A percentile compares a stretch with the other conserved stretches of the same genome.
phyloP scores from a whole-genome alignment of 805 yeast genomes.

The Saccharomycopsis oosterbeekiorum region DNA sequence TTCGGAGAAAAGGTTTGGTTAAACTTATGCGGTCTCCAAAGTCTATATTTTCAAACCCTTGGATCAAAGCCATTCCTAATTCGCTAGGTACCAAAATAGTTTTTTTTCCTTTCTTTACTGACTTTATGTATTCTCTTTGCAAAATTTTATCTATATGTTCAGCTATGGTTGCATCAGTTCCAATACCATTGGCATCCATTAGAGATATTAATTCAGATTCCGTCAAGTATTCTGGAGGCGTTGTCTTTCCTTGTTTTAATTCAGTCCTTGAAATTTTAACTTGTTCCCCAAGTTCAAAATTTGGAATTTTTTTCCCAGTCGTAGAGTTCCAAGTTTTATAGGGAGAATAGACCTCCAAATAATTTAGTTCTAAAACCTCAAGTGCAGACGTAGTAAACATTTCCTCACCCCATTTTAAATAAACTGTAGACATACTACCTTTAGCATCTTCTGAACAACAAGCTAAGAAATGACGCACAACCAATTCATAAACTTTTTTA shows the following conservation, averaged over 20 bases:
- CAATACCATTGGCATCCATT: slow-evolving; percentile 96
- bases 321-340: slow-evolving; percentile 67
- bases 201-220: slow-evolving; percentile 85
- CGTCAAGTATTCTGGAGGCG: slow-evolving; percentile 76
- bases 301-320: slow-evolving; percentile 53
- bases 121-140: slow-evolving; percentile 54
- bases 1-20: slow-evolving; percentile 82
- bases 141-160: slow-evolving; percentile 86
- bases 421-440: slow-evolving; percentile 57
- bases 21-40: slow-evolving; percentile 56
- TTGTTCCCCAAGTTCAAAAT: slow-evolving; percentile 44
- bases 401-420: slow-evolving; percentile 72
- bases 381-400: slow-evolving; percentile 64
- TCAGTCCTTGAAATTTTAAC: slow-evolving; percentile 48
- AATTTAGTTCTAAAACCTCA: slow-evolving; percentile 63
- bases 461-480: slow-evolving; percentile 79
- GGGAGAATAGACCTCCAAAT: slow-evolving; percentile 59
- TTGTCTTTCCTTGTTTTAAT: slow-evolving; percentile 64
- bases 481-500: slow-evolving; percentile 72
- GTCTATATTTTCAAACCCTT: slow-evolving; percentile 76
- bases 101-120: slow-evolving; percentile 30
- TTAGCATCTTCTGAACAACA: slow-evolving; percentile 87
- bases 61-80: slow-evolving; percentile 78
- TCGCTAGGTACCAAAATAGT: slow-evolving; percentile 61
- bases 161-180: slow-evolving; percentile 98